Evolutionary conservation across 169 alveolate genomes (phyloP).

Genomic region (Eimeria tenella): DNA sequence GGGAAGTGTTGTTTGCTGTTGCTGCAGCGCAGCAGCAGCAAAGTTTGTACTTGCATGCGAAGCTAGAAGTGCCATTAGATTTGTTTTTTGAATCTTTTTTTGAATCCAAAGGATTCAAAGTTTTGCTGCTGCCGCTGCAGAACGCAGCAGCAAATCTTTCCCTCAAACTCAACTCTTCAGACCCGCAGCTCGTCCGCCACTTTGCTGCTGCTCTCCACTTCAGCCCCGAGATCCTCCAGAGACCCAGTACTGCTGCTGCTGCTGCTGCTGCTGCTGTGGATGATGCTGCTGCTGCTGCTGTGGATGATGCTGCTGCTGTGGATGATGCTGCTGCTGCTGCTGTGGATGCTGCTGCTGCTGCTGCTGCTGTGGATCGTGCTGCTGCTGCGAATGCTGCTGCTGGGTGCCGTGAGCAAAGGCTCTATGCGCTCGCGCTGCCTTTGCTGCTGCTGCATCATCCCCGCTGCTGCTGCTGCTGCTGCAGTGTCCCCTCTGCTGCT

Average conservation of each 20-base stretch:
- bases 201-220: neutral
- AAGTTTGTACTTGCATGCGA: neutral
- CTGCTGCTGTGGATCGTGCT: neutral
- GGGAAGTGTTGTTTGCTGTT: neutral
- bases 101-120: neutral
- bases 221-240: neutral
- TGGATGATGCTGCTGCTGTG: neutral
- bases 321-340: neutral
- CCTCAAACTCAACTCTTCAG: neutral
- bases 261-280: neutral
- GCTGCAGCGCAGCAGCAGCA: neutral
- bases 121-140: neutral
- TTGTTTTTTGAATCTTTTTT: neutral
- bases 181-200: neutral
- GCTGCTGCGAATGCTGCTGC: neutral
- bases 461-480: neutral
- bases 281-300: constrained; percentile 1
- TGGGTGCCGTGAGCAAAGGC: constrained; percentile 6
- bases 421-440: neutral
- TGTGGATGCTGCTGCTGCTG: neutral
- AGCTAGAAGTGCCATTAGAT: neutral
- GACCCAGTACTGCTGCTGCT: constrained; percentile 3
- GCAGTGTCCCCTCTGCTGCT: neutral
- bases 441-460: constrained; percentile 8
- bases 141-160: constrained; percentile 4